phyloP scores from a whole-genome alignment of 495 filamentous ascomycete species.

The Penicillium cataractarum region DNA sequence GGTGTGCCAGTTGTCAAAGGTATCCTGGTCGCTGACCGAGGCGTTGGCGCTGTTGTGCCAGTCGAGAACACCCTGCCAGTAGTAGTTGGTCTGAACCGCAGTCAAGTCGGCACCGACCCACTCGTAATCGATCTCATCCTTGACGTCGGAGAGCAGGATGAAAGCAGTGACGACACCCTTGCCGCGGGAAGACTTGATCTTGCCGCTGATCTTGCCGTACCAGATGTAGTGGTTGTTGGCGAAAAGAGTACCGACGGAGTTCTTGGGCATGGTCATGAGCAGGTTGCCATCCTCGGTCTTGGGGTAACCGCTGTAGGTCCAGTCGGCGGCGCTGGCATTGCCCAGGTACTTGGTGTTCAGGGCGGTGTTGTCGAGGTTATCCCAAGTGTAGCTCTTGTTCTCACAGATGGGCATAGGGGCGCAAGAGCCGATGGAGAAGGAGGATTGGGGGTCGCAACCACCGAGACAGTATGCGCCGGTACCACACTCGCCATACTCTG shows the following conservation, averaged over 20 bases:
- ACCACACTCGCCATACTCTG: slow-evolving; percentile 94
- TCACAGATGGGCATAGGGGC: slow-evolving; percentile 83
- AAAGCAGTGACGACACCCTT: slow-evolving; percentile 92
- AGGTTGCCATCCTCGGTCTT: slow-evolving; percentile 61
- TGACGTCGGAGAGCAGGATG: slow-evolving; percentile 90
- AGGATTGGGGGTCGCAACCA: slow-evolving; percentile 87
- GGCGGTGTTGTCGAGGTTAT: slow-evolving; percentile 66
- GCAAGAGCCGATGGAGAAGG: slow-evolving; percentile 80
- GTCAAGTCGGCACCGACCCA: slow-evolving; percentile 81
- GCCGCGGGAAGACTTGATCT: slow-evolving; percentile 82
- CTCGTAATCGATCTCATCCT: slow-evolving; percentile 98
- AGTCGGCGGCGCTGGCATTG: slow-evolving; percentile 74
- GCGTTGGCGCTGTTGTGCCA: slow-evolving; percentile 77
- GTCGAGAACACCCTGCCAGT: slow-evolving; percentile 90
- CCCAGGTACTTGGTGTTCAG: slow-evolving; percentile 83
- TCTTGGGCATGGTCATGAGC: slow-evolving; percentile 85
- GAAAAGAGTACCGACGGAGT: slow-evolving; percentile 81
- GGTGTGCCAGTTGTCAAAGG: slow-evolving; percentile 79
- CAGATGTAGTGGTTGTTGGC: slow-evolving; percentile 90
- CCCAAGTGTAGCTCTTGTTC: slow-evolving; percentile 67
- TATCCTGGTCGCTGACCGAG: slow-evolving; percentile 61
- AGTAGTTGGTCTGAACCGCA: slow-evolving; percentile 89
- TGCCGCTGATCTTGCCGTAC: slow-evolving; percentile 92
- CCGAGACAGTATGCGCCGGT: slow-evolving; percentile 95
- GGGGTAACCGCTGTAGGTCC: slow-evolving; percentile 83